Conservation (phyloP, 106 monocot genomes). For the Amphibolis antarctica region DNA sequence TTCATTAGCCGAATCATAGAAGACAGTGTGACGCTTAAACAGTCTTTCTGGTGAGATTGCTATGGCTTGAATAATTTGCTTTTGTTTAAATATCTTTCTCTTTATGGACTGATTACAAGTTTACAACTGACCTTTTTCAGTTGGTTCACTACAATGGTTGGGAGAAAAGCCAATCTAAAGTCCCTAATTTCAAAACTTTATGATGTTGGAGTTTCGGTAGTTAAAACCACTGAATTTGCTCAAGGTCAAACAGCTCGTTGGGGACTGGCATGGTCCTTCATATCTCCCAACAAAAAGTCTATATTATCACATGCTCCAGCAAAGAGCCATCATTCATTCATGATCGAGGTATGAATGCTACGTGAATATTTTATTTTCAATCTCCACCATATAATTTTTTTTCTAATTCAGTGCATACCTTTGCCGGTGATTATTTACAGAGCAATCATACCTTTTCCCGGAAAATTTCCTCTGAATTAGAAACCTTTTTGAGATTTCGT, state of each 20-base stretch:
- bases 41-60: slow-evolving; percentile 45
- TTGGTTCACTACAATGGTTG: slow-evolving; percentile 99
- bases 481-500: no score
- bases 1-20: slow-evolving; percentile 76
- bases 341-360: slow-evolving; percentile 49
- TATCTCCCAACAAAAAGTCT: slow-evolving; percentile 45
- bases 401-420: no score
- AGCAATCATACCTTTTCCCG: no score
- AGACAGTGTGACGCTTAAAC: slow-evolving; percentile 67
- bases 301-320: slow-evolving; percentile 23
- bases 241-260: slow-evolving; percentile 91
- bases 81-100: neutral
- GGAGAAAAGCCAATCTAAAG: slow-evolving; percentile 77
- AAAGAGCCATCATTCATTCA: slow-evolving; percentile 60
- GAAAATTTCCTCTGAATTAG: no score
- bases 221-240: slow-evolving; percentile 94
- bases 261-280: slow-evolving; percentile 97
- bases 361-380: neutral
- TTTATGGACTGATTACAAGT: neutral
- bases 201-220: slow-evolving; percentile 57
- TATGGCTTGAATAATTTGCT: neutral
- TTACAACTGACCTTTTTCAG: slow-evolving; percentile 18
- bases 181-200: slow-evolving; percentile 63
- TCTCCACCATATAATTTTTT: neutral
- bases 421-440: no score